Conservation (phyloP, 176 grass and related monocot species). For the Zoysia japonica region DNA sequence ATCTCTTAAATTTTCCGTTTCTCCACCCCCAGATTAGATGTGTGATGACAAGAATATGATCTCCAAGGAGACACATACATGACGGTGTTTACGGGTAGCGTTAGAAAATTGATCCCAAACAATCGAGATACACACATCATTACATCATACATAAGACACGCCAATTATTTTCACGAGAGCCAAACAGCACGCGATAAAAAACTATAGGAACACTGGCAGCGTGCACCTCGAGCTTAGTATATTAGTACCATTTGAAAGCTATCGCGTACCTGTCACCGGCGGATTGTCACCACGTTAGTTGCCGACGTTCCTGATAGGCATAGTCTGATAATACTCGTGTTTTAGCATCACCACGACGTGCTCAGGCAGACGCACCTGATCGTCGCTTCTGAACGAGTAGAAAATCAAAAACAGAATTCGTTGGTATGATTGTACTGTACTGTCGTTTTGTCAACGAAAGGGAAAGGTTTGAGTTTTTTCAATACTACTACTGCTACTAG, state of each 20-base stretch:
- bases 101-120: neutral
- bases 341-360: too few species aligned
- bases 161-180: neutral
- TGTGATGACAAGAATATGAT: neutral
- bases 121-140: neutral
- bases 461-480: too few species aligned
- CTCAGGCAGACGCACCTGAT: too few species aligned
- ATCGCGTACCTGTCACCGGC: neutral
- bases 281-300: neutral
- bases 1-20: too few species aligned
- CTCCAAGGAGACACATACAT: neutral
- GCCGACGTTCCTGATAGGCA: constrained; percentile 3
- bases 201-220: neutral
- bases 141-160: neutral
- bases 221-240: neutral
- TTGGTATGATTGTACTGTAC: too few species aligned
- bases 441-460: too few species aligned
- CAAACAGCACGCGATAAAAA: neutral
- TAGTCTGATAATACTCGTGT: too few species aligned
- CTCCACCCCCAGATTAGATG: neutral
- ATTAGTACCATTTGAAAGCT: neutral
- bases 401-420: too few species aligned
- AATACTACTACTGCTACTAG: too few species aligned
- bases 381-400: too few species aligned
- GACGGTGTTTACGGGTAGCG: neutral